Base-by-base conservation (phyloP, 2,329 filamentous ascomycete genomes). In the Sporothrix inflata region DNA sequence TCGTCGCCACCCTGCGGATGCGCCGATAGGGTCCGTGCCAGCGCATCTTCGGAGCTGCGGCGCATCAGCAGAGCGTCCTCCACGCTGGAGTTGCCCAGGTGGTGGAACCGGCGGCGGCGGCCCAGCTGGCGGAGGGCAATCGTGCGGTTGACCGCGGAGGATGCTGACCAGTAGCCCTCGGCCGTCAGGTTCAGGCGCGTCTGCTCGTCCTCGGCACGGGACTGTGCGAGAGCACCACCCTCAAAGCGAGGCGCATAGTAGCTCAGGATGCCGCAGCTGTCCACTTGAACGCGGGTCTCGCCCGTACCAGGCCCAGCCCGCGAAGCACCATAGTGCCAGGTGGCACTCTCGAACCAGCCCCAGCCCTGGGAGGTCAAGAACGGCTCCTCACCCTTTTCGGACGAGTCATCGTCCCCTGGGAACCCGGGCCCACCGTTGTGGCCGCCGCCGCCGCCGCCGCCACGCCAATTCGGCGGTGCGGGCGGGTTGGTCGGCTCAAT, bases 321-420 rank as follows among this genome's bases (percentile, higher is more conserved):
- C 27, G 79, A 80, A 0, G 80, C 80, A 0, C 83, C 83, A 70
- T 85, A 84, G 74, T 84, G 82, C 74, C 80, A 79, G 6, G 82
- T 80, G 1, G 82, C 83, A 65, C 82, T 83, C 27, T 79, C 76
- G 73, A 85, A 84, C 84, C 84, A 86, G 45, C 79, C 81, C 81
- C 82, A 84, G 38, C 76, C 78, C 73, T 83, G 81, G 2, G 78
- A 78, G 4, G 71, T 66, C n/a, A 82, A 75, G 57, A 84, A 85
- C 1, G 83, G 83, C 73, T 84, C 83, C 7, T 78, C 77, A 8
- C 72, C 74, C 72, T 84, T 81, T 7, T 78, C 78, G 6, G 71
- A 73, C 14, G 38, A 67, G 40, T 75, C 74, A 3, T 38, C 70
- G 24, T 55, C 49, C 6, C 30, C 65, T 1, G 65, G 45, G 16